phyloP scores from a whole-genome alignment of 2,329 filamentous ascomycete genomes.

The Fusarium albidum region DNA sequence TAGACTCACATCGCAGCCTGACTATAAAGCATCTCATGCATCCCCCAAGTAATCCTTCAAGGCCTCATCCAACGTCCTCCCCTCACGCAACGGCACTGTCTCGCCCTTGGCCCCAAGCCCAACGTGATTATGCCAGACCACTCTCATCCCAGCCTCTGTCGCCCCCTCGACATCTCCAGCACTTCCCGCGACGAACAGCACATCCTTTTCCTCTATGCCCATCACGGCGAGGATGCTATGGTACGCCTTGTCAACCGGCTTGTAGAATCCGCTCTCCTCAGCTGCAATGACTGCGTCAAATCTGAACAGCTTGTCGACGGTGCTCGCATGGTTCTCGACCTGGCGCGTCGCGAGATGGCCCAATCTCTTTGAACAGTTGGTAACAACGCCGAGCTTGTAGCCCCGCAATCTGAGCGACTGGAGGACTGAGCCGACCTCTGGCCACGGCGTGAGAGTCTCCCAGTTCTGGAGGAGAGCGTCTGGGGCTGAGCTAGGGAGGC shows the following conservation, averaged over 20 bases:
- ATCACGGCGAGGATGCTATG: conserved; percentile 40
- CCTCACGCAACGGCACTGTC: conserved; percentile 17
- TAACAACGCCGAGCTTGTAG: conserved; percentile 47
- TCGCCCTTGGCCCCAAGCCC: conserved; percentile 40
- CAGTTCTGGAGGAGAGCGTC: conserved; percentile 40
- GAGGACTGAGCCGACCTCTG: conserved; percentile 31
- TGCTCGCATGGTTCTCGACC: conserved; percentile 9
- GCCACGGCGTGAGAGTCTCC: conserved; percentile 39
- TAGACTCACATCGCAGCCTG: too few species aligned
- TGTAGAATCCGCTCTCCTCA: conserved; percentile 51
- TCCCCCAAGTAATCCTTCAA: not conserved
- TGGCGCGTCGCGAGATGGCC: conserved; percentile 36
- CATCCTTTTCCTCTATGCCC: conserved; percentile 38
- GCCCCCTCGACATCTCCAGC: conserved; percentile 51
- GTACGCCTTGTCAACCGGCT: conserved; percentile 47
- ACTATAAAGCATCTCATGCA: too few species aligned
- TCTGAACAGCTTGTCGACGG: conserved; percentile 11
- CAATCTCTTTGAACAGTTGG: conserved; percentile 48
- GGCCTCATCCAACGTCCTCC: conserved; percentile 3
- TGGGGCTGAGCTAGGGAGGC: conserved; percentile 40
- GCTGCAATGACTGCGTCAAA: conserved; percentile 49
- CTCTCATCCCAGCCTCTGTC: conserved; percentile 47
- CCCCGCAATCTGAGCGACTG: conserved; percentile 36
- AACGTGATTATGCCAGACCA: conserved; percentile 50
- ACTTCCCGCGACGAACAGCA: conserved; percentile 50